Evolutionary conservation across 2,329 filamentous ascomycete species (phyloP).

Genomic region (Microcyclosporella mali): DNA sequence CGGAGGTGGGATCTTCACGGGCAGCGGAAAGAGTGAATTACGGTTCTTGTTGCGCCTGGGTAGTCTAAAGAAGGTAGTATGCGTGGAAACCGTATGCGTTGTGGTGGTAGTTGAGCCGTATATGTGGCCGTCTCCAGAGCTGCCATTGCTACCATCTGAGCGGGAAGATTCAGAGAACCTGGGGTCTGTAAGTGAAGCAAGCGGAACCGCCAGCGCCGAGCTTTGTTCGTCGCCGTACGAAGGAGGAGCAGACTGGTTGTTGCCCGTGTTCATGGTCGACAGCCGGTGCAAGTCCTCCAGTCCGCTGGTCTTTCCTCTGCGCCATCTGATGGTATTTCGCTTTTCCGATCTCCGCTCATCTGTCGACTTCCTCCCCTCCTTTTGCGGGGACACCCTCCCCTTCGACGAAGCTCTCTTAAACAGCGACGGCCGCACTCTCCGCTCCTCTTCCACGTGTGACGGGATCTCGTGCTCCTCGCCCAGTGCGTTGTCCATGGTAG

Average conservation of each 20-base stretch:
- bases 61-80: constrained; percentile 71
- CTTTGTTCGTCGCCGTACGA: constrained; percentile 57
- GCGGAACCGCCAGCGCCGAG: constrained; percentile 57
- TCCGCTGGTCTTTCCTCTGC: constrained; percentile 28
- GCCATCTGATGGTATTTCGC: constrained; percentile 24
- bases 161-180: constrained; percentile 80
- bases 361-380: constrained; percentile 15
- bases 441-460: constrained; percentile 10
- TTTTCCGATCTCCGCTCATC: constrained; percentile 16
- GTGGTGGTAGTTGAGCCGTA: constrained; percentile 54
- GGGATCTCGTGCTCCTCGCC: neutral
- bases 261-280: constrained; percentile 49
- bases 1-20: constrained; percentile 58
- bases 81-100: constrained; percentile 55
- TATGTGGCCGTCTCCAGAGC: constrained; percentile 50
- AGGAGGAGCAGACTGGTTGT: constrained; percentile 42
- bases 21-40: constrained; percentile 79
- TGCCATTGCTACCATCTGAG: constrained; percentile 65
- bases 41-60: constrained; percentile 70
- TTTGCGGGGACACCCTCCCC: constrained; percentile 7
- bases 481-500: constrained; percentile 51
- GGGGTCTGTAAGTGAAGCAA: constrained; percentile 34
- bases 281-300: constrained; percentile 46
- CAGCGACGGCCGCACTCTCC: constrained; percentile 16
- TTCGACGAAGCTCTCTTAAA: constrained; percentile 24